Base-by-base conservation (phyloP, 192 early-diverging fungal species). In the Entomortierella beljakovae region DNA sequence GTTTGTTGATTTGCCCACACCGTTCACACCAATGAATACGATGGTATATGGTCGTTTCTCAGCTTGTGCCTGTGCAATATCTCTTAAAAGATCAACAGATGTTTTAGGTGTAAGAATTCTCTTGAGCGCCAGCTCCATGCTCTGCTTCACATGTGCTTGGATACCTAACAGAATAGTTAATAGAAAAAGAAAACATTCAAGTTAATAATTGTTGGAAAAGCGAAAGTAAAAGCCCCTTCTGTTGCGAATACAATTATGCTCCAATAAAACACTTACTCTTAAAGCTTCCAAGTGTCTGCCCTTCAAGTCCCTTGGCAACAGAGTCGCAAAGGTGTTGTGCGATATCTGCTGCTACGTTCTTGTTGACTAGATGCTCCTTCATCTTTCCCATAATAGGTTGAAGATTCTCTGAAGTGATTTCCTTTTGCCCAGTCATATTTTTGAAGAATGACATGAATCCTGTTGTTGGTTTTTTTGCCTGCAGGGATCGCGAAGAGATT, bases 1-100 rank as follows among this genome's bases (percentile, higher is more conserved):
- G 70, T 98, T 98, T 53, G 97, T 98, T 9, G 93, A 94, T 71
- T 97, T 92, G 68, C 92, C 66, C 11, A 98, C 96, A 42, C 97
- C 97, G 77, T 98, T 98, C 32, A 98, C 97, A 28, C 97, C 97
- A 49, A 96, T 92, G 83, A 98, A 97, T 8, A 90, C 91, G 64
- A 97, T 94, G 0, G 89, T 92, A 77, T 97, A 98, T 1, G 97
- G 96, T 57, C 93, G 86, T 13, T 83, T 71, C 68, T 92, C 80
- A 31, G 82, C 70, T 59, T 87, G 86, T 7, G 91, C 90, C 64
- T 90, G 87, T 37, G 87, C 84, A 60, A 98, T 95, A 82, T 97
- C 96, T 28, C 94, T 93, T 43, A 98, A 86, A 15, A 98, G 85
- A 80, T 98, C 95, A 13, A 94, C 92, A 0, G 95, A 96, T 16